These are phyloP conservation scores for Alnus rubra DNA, from an alignment of 306 rosid species.

Conservation along the genomic window DNA sequence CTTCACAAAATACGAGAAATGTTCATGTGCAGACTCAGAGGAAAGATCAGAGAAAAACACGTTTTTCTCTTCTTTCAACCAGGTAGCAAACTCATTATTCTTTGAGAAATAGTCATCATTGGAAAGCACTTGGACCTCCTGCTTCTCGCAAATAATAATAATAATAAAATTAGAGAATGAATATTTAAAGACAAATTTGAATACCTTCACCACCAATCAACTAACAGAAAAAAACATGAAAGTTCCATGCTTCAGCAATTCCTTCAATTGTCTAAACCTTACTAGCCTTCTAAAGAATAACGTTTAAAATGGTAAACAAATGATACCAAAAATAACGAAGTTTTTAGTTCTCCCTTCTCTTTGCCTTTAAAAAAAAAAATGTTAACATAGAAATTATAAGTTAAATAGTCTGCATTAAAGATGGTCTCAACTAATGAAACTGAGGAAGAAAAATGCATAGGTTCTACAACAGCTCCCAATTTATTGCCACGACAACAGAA, in stretches of 20 bases:
- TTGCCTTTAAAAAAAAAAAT: not conserved
- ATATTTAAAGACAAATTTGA: not conserved
- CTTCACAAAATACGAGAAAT: slow-evolving; percentile 68
- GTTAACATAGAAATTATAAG: not conserved
- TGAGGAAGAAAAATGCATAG: not conserved
- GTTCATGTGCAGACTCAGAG: slow-evolving; percentile 63
- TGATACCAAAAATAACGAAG: not conserved
- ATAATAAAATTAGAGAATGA: slow-evolving; percentile 3
- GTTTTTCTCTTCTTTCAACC: slow-evolving; percentile 90
- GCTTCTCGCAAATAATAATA: slow-evolving; percentile 32
- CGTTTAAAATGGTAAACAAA: not conserved
- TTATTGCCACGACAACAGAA: not conserved
- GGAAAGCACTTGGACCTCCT: slow-evolving; percentile 63
- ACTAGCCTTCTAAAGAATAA: not conserved
- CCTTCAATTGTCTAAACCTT: not conserved
- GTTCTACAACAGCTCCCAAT: not conserved
- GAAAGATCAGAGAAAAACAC: slow-evolving; percentile 83
- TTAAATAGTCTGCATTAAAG: not conserved
- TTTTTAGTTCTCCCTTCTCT: not conserved
- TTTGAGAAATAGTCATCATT: slow-evolving; percentile 78
- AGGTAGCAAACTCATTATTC: slow-evolving; percentile 87
- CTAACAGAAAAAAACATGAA: slow-evolving; percentile 1
- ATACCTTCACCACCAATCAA: not conserved
- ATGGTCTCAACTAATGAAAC: not conserved
- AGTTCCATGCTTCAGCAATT: not conserved